Base-by-base conservation (phyloP, 2,329 filamentous ascomycete species). In the Aureobasidium sp. region DNA sequence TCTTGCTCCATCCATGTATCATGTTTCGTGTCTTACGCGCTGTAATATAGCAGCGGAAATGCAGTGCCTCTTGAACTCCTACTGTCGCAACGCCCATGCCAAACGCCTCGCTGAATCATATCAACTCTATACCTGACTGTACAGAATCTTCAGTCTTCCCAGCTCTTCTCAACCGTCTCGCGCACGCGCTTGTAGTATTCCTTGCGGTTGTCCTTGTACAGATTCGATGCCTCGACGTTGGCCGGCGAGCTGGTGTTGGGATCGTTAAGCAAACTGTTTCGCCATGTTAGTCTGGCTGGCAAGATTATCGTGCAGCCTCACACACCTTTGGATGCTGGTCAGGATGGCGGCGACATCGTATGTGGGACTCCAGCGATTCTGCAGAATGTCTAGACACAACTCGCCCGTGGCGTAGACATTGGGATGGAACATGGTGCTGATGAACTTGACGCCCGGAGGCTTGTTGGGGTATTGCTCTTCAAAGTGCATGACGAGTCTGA, bases 381-480 rank as follows among this genome's bases (percentile, higher is more conserved):
- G 94, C 63, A 99, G 77, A 67, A 99, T 99, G 72, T 99, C 94
- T 67, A 99, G 79, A 72, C 94, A 99, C 55, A 99, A 82, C 78
- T 99, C 94, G 64, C 94, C 94, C 0, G 92, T 97, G 59, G 90
- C 92, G 74, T 99, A 99, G 62, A 99, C 94, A 72, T 99, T 99
- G 21, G 94, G 94, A 71, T 99, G 94, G 76, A 99, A 99, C 94
- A 99, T 99, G 74, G 94, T 86, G 76, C 90, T 96, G 74, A 99
- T 96, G 75, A 99, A 99, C 73, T 97, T 97, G 77, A 97, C 94
- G 37, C 91, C 89, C 0, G 94, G 94, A 5, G 94, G 94, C 75
- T 97, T 97, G 78, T 97, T 99, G 34, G 94, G 94, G 70, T 99
- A 99, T 71, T 96, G 92, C 75, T 99, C 94, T 73, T 97, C 94